phyloP scores from a whole-genome alignment of 2,329 filamentous ascomycete species.

The Didymella exigua region DNA sequence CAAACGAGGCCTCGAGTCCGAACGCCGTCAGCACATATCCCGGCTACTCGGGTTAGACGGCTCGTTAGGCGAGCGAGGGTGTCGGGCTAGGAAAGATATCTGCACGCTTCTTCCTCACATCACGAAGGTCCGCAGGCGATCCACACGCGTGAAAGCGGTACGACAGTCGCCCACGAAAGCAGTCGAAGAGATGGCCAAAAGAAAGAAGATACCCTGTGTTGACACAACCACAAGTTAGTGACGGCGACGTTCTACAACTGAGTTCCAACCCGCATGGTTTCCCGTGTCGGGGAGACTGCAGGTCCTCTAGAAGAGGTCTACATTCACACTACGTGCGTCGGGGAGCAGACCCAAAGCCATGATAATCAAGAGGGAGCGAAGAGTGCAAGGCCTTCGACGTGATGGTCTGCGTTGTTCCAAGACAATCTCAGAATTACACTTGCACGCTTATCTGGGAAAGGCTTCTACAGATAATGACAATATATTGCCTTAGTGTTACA shows the following conservation, averaged over 20 bases:
- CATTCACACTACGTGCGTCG: too few species aligned
- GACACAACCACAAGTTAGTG: neutral
- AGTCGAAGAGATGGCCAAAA: neutral
- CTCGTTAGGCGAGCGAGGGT: neutral
- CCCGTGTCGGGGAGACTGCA: too few species aligned
- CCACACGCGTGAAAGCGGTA: neutral
- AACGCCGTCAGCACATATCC: neutral
- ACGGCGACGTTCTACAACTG: neutral
- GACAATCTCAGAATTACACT: too few species aligned
- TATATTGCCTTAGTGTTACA: too few species aligned
- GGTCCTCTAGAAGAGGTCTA: too few species aligned
- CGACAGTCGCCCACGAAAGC: neutral
- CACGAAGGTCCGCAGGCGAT: neutral
- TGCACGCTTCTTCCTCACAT: neutral
- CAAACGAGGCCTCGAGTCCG: neutral
- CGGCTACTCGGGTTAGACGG: neutral
- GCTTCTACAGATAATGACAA: too few species aligned
- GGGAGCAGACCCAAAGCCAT: too few species aligned
- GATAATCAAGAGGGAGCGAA: too few species aligned
- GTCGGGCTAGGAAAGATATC: neutral
- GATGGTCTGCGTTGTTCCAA: too few species aligned
- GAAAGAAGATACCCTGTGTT: slow-evolving; percentile 2
- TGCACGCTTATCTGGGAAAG: too few species aligned
- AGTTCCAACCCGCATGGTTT: too few species aligned
- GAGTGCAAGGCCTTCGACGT: too few species aligned